Evolutionary conservation across 106 monocot genomes (phyloP).

Genomic region (Allium fistulosum): DNA sequence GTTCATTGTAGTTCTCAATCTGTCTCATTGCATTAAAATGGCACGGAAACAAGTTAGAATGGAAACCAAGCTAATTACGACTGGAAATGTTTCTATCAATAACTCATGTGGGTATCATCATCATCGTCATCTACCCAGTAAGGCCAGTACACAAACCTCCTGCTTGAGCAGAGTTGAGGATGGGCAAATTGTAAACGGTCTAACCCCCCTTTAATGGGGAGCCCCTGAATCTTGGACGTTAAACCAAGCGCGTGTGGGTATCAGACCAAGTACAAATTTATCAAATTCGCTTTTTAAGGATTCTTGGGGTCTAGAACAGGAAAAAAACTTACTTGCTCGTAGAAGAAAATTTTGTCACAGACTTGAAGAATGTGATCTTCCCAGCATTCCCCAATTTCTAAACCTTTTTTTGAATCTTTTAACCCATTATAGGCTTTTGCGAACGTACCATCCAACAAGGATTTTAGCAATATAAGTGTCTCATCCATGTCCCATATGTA

Average conservation of each 20-base stretch:
- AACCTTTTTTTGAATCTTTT: conserved; percentile 59
- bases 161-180: background rate
- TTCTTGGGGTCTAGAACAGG: background rate
- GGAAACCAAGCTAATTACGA: background rate
- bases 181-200: background rate
- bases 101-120: background rate
- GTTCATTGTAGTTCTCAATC: conserved; percentile 90
- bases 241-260: no score
- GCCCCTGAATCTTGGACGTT: no score
- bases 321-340: conserved; percentile 60
- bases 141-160: background rate
- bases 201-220: background rate
- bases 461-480: conserved; percentile 84
- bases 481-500: conserved; percentile 99
- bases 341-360: conserved; percentile 73
- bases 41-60: background rate
- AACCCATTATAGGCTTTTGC: conserved; percentile 49
- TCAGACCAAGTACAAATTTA: no score
- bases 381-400: conserved; percentile 73
- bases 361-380: conserved; percentile 83
- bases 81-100: background rate
- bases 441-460: conserved; percentile 76
- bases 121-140: background rate
- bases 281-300: background rate
- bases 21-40: conserved; percentile 12